Base-by-base conservation (phyloP, 192 early-diverging fungal genomes). In the Podila minutissima region DNA sequence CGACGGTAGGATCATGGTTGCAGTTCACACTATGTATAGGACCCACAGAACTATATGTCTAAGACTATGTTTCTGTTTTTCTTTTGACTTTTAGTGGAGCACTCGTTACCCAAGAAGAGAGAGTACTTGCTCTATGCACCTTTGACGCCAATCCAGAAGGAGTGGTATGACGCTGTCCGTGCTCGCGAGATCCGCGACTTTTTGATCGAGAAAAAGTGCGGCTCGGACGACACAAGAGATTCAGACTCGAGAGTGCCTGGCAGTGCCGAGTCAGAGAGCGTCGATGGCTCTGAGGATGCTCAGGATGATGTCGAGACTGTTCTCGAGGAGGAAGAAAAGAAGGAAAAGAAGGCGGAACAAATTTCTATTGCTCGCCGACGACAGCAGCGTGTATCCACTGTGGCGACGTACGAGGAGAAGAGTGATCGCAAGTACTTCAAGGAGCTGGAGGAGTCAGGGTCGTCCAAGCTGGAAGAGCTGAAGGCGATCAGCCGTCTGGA, bases 111-210 rank as follows among this genome's bases (percentile, higher is more conserved):
- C 20, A 94, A 91, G 72, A 99, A 99, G 84, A 91, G 92, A 53
- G 97, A 98, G 84, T 93, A 95, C 64, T 71, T 97, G 10, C 73
- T 98, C 6, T 92, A 95, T 59, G 91, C 90, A 20, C 94, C 94
- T 1, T 83, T 94, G 66, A 91, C 93, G 0, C 85, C 86, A 6
- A 60, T 87, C 55, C 94, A 95, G 83, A 92, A 89, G 67, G 88
- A 90, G 67, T 87, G 89, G 71, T 94, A 95, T 60, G 88, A 93
- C 77, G 92, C 92, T 4, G 86, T 92, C 19, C 72, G 92, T 7
- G 83, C 85, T 13, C 74, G 86, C 35, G 83, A 92, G 58, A 74
- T 95, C 48, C 88, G 91, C 17, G 83, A 87, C 28, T 94, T 91
- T 65, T 76, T 95, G 17, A 82, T 88, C 57, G 74, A 82, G n/a